Base-by-base conservation (phyloP, 179 eudicot species). In the Camellia oleifera region DNA sequence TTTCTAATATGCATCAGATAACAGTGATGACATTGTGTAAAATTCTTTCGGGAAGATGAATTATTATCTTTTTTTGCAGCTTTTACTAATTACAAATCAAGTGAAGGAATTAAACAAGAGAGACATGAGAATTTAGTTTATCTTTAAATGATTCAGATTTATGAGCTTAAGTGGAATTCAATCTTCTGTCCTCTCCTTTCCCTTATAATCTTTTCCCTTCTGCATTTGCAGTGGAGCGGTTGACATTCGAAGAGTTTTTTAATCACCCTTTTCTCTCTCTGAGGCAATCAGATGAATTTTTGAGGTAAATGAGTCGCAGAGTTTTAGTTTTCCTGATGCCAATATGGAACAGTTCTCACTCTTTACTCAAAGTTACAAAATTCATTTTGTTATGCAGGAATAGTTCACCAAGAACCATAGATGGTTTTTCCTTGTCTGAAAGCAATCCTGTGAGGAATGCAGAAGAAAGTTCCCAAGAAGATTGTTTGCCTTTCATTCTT, bases 191-290 rank as follows among this genome's bases (percentile, higher is more conserved):
- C 48, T 15, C 32, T 4, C 66, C 54, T 40, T 26, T 26, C 52
- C 73, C 50, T 66, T 48, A 66, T 72, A 66, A 72, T 77, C 46
- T 11, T 71, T 74, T 67, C 69, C 23, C 74, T 84, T 72, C 46
- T 78, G 79, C 74, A 20, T 81, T 26, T 77, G 82, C 93, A 95
- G 99, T 95, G 84, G 99, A 95, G 80, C 90, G 99, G 48, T 83
- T 95, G 82, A 94, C 98, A 76, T 95, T 94, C 85, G 99, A 92
- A 80, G 99, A 95, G 83, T 95, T 95, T 84, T 95, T 95, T 82
- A 95, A 89, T 86, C 99, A 95, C 79, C 92, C 97, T 63, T 95
- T 91, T 89, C 86, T 95, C 54, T 83, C 88, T 61, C 87, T 82
- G 78, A 83, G 75, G 78, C 89, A 84, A 75, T 86, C 87, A 45